Percentiles rank a stretch among this genome's conserved stretches.
Evolutionary conservation across 2,329 filamentous ascomycete genomes (phyloP).

Genomic region (Trichoderma lentiforme): DNA sequence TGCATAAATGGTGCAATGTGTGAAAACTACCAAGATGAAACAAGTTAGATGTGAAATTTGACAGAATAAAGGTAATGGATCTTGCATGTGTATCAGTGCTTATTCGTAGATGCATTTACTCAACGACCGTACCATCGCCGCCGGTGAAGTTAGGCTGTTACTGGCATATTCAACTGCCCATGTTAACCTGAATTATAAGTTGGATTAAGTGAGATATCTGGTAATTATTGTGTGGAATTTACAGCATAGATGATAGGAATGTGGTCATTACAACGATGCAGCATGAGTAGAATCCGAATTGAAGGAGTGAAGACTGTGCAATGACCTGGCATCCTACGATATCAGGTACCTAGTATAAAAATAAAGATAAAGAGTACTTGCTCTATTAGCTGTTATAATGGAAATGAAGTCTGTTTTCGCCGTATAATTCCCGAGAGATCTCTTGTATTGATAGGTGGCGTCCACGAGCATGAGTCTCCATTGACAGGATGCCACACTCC

Average conservation of each 20-base stretch:
- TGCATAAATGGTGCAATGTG: not conserved
- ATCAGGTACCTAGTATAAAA: not conserved
- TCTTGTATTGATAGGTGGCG: not conserved
- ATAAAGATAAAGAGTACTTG: not conserved
- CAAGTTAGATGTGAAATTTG: not conserved
- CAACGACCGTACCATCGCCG: too few relatives aligned
- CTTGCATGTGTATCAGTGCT: too few relatives aligned
- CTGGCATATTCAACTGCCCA: not conserved
- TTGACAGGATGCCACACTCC: not conserved
- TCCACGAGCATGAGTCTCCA: not conserved
- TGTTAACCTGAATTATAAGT: not conserved
- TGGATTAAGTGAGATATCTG: too few relatives aligned
- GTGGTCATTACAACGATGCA: not conserved
- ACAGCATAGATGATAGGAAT: too few relatives aligned
- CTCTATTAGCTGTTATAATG: not conserved
- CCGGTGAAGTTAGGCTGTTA: not conserved
- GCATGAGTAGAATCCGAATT: not conserved
- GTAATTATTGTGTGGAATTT: too few relatives aligned
- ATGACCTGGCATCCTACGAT: too few relatives aligned
- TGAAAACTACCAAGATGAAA: not conserved
- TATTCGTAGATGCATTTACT: too few relatives aligned
- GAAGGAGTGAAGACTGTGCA: not conserved
- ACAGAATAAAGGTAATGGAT: not conserved
- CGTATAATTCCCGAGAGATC: not conserved
- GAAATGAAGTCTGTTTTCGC: not conserved